Evolutionary conservation across 2,329 filamentous ascomycete genomes (phyloP).

Genomic region (Hypoxylon sp.): DNA sequence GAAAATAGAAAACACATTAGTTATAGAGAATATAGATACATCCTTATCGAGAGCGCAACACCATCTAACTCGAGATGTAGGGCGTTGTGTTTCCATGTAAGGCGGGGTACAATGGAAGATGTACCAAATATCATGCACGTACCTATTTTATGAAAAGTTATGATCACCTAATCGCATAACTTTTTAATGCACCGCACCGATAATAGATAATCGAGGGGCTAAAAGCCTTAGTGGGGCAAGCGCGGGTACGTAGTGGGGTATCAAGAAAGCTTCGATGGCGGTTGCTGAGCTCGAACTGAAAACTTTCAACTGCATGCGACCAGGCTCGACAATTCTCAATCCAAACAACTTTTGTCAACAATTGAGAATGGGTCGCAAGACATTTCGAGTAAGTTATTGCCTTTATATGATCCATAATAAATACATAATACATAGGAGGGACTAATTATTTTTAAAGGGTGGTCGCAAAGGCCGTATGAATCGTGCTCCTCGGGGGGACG

Average conservation of each 20-base stretch:
- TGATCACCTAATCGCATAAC: slow-evolving; percentile 5
- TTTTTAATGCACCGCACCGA: slow-evolving; percentile 20
- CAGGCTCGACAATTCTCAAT: slow-evolving; percentile 11
- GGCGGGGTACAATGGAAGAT: no score
- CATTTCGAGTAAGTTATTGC: slow-evolving; percentile 49
- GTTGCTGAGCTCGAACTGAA: slow-evolving; percentile 26
- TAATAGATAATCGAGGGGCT: slow-evolving; percentile 16
- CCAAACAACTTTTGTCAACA: slow-evolving; percentile 17
- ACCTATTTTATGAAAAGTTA: not conserved
- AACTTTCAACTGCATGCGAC: slow-evolving; percentile 31
- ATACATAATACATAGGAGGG: not conserved
- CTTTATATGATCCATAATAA: not conserved
- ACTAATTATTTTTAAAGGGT: slow-evolving; percentile 46
- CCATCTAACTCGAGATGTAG: no score
- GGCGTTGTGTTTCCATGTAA: no score
- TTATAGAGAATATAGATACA: no score
- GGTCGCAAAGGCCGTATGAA: slow-evolving; percentile 52
- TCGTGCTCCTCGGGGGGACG: slow-evolving; percentile 51
- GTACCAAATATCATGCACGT: no score
- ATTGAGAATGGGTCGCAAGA: slow-evolving; percentile 50
- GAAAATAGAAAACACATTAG: no score
- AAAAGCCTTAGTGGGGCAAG: slow-evolving; percentile 39
- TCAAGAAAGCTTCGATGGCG: slow-evolving; percentile 8
- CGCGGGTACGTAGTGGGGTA: slow-evolving; percentile 4
- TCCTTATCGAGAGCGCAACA: no score